Base-by-base conservation (phyloP, 306 rosid genomes). In the Oxytropis ochrocephala region DNA sequence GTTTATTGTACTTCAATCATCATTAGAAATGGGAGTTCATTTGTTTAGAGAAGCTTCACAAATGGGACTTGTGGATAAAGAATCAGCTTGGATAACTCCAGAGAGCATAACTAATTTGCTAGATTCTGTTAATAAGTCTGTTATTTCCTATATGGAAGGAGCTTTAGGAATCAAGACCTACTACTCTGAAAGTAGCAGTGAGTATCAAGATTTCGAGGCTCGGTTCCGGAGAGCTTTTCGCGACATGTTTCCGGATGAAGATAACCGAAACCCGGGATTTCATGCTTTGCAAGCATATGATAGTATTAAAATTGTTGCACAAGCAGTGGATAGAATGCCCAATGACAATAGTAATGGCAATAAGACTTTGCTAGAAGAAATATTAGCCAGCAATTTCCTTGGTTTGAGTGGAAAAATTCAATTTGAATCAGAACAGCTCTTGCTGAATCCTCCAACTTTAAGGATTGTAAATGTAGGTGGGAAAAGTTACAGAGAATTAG, bases 51-150 rank as follows among this genome's bases (percentile, higher is more conserved):
- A 79, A 70, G 88, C 90, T 70, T 77, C 87, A 65, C 36, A 71
- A 33, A 42, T 77, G 60, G 90, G 86, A 77, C 90, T 90, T 50
- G 71, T 81, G 53, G 85, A 51, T 16, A 69, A 29, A 64, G 86
- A 88, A 1, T 86, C 96, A 1, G 85, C 67, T 74, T 90, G 95
- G 96, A 86, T 88, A 50, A 29, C 88, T 36, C 64, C 91, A 10
- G 95, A 88, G 76, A 77, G 84, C 38, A 58, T 82, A 44, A 74
- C 89, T 1, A 84, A 85, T 79, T 51, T 73, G 14, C 57, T 90
- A n/a, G 85, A 81, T 73, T 77, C 75, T 9, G 69, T 79, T 60
- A 73, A 75, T 18, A 75, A 69, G 61, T 32, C 83, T n/a, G 63
- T 69, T 17, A 78, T 81, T 49, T 84, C 88, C 60, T 68, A 67